These are phyloP conservation scores for Amanita jacksonii DNA, from an alignment of 768 basidiomycete species.

Conservation along the genomic window DNA sequence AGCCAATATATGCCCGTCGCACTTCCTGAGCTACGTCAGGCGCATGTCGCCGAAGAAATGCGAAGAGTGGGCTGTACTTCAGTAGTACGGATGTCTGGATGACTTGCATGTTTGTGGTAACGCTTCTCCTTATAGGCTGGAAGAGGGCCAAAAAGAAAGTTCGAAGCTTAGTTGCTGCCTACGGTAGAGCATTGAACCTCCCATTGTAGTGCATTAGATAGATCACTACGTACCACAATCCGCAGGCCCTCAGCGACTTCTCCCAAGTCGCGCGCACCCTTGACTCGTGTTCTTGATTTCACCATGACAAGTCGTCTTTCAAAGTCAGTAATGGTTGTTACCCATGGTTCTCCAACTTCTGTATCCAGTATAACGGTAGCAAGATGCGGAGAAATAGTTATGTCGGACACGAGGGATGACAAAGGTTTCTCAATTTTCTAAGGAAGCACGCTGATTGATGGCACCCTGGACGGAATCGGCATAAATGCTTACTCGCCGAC, in stretches of 20 bases:
- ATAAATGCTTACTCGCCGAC: conserved; percentile 56
- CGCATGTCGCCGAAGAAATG: conserved; percentile 79
- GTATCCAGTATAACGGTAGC: conserved; percentile 76
- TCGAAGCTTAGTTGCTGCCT: conserved; percentile 89
- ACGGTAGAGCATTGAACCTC: conserved; percentile 2
- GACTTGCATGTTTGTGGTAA: conserved; percentile 89
- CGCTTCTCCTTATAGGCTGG: conserved; percentile 70
- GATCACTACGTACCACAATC: conserved; percentile 57
- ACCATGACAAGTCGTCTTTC: conserved; percentile 64
- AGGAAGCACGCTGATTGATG: conserved; percentile 5
- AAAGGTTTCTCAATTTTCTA: conserved; percentile 88
- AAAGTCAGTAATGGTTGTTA: conserved; percentile 70
- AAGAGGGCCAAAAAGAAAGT: conserved; percentile 78
- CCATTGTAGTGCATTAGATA: not conserved
- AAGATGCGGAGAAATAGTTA: conserved; percentile 76
- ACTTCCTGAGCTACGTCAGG: conserved; percentile 77
- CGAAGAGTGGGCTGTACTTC: conserved; percentile 74
- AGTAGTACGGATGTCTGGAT: conserved; percentile 81
- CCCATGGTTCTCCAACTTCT: conserved; percentile 83
- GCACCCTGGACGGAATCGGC: not conserved
- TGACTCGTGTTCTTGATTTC: conserved; percentile 70
- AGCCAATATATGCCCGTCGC: conserved; percentile 75
- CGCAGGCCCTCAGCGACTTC: conserved; percentile 82
- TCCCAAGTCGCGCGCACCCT: conserved; percentile 74
- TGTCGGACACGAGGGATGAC: conserved; percentile 66